These are phyloP conservation scores for Penicillium paradoxum DNA, from an alignment of 495 filamentous ascomycete genomes.

Conservation along the genomic window DNA sequence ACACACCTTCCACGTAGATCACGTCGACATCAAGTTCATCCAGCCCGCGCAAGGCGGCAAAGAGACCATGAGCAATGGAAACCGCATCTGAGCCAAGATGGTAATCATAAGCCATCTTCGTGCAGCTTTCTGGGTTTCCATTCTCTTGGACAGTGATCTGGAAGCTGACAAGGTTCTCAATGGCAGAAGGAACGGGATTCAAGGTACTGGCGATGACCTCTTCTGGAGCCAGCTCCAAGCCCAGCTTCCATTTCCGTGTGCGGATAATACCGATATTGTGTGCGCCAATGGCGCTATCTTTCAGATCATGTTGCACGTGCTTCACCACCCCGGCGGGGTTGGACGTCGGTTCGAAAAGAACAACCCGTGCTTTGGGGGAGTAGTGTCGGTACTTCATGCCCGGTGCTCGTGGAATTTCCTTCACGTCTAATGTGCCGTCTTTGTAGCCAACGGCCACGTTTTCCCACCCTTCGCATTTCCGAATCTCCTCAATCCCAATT, in stretches of 20 bases:
- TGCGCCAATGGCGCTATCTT: conserved; percentile 33
- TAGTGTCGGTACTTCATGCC: conserved; percentile 99
- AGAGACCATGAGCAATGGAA: conserved; percentile 77
- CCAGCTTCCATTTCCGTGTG: conserved; percentile 41
- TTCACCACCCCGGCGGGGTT: conserved; percentile 26
- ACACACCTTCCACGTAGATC: conserved; percentile 88
- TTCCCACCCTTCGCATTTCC: conserved; percentile 74
- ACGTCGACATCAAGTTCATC: conserved; percentile 73
- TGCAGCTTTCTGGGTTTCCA: conserved; percentile 16
- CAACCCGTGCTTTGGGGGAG: conserved; percentile 80
- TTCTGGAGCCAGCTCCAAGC: conserved; percentile 26
- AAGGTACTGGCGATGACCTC: conserved; percentile 22
- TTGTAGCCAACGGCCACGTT: conserved; percentile 67
- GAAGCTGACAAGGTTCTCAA: conserved; percentile 31
- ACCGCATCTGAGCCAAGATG: conserved; percentile 61
- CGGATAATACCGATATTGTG: conserved; percentile 45
- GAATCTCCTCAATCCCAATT: conserved; percentile 78
- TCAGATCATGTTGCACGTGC: conserved; percentile 34
- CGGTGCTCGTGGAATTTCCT: conserved; percentile 67
- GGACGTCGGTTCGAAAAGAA: conserved; percentile 65
- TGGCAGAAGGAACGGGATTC: conserved; percentile 23
- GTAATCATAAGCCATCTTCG: conserved; percentile 44
- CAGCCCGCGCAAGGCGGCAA: conserved; percentile 79
- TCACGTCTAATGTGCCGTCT: conserved; percentile 48
- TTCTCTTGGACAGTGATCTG: conserved; percentile 27